Evolutionary conservation across 257 asterid species (phyloP).

Genomic region (Penstemon davidsonii): DNA sequence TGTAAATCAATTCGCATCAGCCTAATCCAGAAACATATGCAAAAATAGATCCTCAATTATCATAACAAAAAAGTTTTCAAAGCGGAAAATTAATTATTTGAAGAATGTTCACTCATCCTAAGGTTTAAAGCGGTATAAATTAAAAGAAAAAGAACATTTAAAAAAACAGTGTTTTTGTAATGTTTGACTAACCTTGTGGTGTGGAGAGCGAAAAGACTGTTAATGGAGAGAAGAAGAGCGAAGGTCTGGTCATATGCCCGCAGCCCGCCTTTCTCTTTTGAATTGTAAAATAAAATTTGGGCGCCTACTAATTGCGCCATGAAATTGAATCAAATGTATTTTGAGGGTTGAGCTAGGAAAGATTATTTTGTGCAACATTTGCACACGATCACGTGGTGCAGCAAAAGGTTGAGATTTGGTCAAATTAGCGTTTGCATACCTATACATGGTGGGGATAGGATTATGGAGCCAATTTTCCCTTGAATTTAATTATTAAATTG

Average conservation of each 20-base stretch:
- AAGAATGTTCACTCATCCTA: neutral
- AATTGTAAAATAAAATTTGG: slow-evolving; percentile 22
- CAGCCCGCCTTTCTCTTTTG: slow-evolving; percentile 4
- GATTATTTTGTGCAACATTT: no score
- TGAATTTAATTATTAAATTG: no score
- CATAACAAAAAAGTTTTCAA: neutral
- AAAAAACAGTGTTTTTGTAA: neutral
- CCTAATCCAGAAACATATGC: slow-evolving; percentile 1
- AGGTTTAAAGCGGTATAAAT: neutral
- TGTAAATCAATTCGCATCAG: neutral
- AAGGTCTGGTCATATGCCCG: slow-evolving; percentile 5
- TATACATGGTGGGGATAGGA: no score
- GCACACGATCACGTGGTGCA: no score
- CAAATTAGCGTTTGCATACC: no score
- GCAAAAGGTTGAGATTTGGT: no score
- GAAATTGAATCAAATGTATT: neutral
- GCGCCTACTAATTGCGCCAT: neutral
- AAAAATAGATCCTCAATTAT: neutral
- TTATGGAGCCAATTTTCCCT: no score
- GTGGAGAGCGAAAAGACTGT: neutral
- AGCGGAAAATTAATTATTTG: neutral
- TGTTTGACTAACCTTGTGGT: slow-evolving; percentile 13
- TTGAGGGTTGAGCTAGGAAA: neutral
- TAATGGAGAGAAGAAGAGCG: neutral
- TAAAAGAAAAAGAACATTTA: neutral